Conservation (phyloP, 495 filamentous ascomycete genomes). For the Ramalina peruviana region DNA sequence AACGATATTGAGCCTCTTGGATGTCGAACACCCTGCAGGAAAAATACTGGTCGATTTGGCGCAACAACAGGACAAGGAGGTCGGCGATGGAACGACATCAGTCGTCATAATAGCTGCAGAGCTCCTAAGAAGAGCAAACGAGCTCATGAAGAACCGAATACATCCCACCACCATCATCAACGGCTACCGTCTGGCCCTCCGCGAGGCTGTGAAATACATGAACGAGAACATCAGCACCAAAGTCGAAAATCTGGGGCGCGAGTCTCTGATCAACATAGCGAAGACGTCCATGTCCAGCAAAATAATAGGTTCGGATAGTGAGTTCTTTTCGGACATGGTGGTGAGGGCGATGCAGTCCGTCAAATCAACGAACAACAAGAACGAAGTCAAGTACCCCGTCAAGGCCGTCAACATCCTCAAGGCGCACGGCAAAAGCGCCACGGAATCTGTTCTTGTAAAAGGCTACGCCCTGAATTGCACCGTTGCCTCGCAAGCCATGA, state of each 20-base stretch:
- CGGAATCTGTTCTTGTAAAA: conserved; percentile 83
- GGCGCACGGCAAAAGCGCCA: conserved; percentile 84
- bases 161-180: conserved; percentile 99
- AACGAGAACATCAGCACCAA: conserved; percentile 92
- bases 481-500: conserved; percentile 96
- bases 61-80: conserved; percentile 97
- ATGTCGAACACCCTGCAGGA: conserved; percentile 94
- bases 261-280: conserved; percentile 85
- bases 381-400: conserved; percentile 91
- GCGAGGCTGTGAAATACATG: conserved; percentile 98
- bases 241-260: conserved; percentile 78
- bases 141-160: conserved; percentile 98
- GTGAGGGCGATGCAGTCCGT: conserved; percentile 95
- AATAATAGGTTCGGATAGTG: conserved; percentile 89
- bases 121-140: conserved; percentile 85
- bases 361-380: conserved; percentile 78
- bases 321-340: conserved; percentile 94
- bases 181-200: conserved; percentile 85
- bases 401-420: conserved; percentile 99
- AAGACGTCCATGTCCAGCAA: conserved; percentile 99
- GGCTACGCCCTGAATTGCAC: conserved; percentile 98
- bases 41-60: conserved; percentile 97
- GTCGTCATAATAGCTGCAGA: conserved; percentile 96
- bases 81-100: conserved; percentile 94
- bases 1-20: conserved; percentile 85